Conservation (phyloP, 2,329 filamentous ascomycete genomes). For the Colletotrichum falcatum region DNA sequence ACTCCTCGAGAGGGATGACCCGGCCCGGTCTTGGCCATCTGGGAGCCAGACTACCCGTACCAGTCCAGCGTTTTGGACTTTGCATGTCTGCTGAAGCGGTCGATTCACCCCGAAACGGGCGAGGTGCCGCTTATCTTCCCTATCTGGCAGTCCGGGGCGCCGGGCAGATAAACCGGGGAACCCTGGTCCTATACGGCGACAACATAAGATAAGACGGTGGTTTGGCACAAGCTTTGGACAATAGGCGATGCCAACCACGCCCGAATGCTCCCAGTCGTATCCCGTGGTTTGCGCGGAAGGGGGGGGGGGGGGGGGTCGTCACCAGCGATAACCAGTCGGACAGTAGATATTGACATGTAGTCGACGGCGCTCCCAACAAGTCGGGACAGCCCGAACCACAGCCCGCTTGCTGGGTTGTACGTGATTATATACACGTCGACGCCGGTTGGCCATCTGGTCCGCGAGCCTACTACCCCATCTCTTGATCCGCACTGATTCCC, state of each 20-base stretch:
- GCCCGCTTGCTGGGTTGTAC: neutral
- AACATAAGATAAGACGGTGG: neutral
- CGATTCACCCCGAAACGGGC: too few species aligned
- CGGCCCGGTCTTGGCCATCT: conserved; percentile 4
- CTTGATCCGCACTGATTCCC: neutral
- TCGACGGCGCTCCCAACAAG: neutral
- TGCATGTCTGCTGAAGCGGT: too few species aligned
- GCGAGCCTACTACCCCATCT: neutral
- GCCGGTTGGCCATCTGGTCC: neutral
- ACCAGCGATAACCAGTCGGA: too few species aligned
- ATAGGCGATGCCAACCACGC: neutral
- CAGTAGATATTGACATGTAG: too few species aligned
- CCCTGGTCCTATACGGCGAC: neutral
- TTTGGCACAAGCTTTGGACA: neutral
- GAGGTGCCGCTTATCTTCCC: neutral
- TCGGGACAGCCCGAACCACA: neutral
- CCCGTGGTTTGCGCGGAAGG: neutral
- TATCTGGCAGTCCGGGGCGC: neutral
- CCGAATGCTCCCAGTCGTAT: neutral
- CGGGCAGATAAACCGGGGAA: conserved; percentile 12
- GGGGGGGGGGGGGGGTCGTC: too few species aligned
- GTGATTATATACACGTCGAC: conserved; percentile 3
- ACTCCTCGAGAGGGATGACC: neutral
- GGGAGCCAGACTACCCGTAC: too few species aligned
- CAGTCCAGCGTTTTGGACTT: too few species aligned